Conservation (phyloP, 2,329 filamentous ascomycete genomes). For the Dactylella cylindrospora region DNA sequence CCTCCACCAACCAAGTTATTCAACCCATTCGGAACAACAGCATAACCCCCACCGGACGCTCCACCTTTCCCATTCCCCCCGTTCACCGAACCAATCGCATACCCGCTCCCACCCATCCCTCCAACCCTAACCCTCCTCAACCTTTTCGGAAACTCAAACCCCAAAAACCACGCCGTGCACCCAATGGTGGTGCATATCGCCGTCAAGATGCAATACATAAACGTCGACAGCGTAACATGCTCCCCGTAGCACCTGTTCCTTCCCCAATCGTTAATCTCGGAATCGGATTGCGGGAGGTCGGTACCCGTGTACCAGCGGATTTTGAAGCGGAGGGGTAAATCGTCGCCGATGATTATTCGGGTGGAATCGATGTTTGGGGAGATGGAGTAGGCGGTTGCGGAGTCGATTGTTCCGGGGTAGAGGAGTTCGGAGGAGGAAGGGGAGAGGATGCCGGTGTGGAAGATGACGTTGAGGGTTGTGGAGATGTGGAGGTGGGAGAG, state of each 20-base stretch:
- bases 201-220: slow-evolving; percentile 44
- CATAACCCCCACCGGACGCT: background rate
- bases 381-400: slow-evolving; percentile 82
- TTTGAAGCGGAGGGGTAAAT: slow-evolving; percentile 73
- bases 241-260: slow-evolving; percentile 43
- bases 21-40: slow-evolving; percentile 6
- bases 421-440: slow-evolving; percentile 45
- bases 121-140: slow-evolving; percentile 31
- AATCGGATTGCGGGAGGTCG: slow-evolving; percentile 58
- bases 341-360: slow-evolving; percentile 75
- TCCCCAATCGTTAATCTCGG: slow-evolving; percentile 36
- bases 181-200: slow-evolving; percentile 40
- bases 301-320: slow-evolving; percentile 85
- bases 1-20: slow-evolving; percentile 2
- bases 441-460: slow-evolving; percentile 61
- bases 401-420: slow-evolving; percentile 73
- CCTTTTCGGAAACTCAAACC: slow-evolving; percentile 43
- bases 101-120: slow-evolving; percentile 25
- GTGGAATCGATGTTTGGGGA: slow-evolving; percentile 67
- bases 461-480: slow-evolving; percentile 82
- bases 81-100: slow-evolving; percentile 10
- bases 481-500: slow-evolving; percentile 85
- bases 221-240: slow-evolving; percentile 39
- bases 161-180: slow-evolving; percentile 44
- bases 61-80: background rate